Evolutionary conservation across 768 basidiomycete genomes (phyloP), one percentile per base, ranked within the genome.

Genomic region (Symmetrospora coprosmae): DNA sequence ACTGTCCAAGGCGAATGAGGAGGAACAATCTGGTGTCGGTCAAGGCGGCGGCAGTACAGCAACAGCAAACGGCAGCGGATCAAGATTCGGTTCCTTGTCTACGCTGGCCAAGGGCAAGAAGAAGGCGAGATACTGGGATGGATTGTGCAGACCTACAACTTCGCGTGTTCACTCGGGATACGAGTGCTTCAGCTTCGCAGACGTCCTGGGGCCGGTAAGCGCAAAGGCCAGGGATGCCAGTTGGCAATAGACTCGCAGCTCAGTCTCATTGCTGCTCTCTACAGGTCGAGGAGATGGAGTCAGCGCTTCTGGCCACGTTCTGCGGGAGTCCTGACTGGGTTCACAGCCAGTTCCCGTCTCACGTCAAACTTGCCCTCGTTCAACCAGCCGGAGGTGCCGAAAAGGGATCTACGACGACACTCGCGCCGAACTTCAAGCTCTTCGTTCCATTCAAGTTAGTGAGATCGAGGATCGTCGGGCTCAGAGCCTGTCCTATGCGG

Each of bases 271-370:
- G 33, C 50, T 9, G 21, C 16, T 6, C n/a, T n/a, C n/a, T n/a
- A 45, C 41, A 58, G 55, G 46, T 43, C 9, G 31, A 34, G 14
- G 55, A 58, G 23, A n/a, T 58, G 21, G 23, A 58, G 31, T 58
- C 55, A 17, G 55, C 55, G 27, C 55, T 58, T 30, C 41, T 58
- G 11, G 37, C 55, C 9, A 45, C 55, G 7, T 58, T 58, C 31
- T 58, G 55, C 41, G 55, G 55, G 16, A 37, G 16, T 17, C 55
- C 55, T 8, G 55, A 58, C 17, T 58, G 55, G 55, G 46, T 58
- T 27, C 55, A 58, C 23, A 45, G 41, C 19, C 55, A 58, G 14
- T 58, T 58, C 30, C 58, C 58, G 11, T 31, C 23, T 19, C 14
- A 17, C 31, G 37, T 37, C 45, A 61, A 61, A 50, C 28, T 50